Evolutionary conservation across 2,329 filamentous ascomycete species (phyloP), one percentile per base, ranked within the genome.

Genomic region (Phoma sp.): DNA sequence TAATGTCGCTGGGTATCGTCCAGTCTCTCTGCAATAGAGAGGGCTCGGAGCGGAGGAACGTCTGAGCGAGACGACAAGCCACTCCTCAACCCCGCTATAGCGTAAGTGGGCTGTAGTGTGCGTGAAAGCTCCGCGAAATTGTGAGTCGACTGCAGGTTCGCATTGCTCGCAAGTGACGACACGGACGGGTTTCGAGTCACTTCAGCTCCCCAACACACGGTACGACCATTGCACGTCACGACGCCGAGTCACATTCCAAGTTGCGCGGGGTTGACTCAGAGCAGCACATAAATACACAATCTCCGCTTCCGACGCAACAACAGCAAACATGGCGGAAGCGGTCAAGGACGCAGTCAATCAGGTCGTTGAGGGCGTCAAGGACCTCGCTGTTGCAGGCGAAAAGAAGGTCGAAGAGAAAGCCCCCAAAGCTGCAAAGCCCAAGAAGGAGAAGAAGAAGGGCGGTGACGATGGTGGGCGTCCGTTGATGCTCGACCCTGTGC

Each of bases 331-430:
- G 81, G 68, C 68, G 53, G 81, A 82, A 62, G 73, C 77, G 61
- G 77, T 80, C 47, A 80, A 82, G 58, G 70, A 81, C 58, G 76
- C 78, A 51, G 77, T 83, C 50, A 77, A 80, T 49, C 71, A 80
- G 63, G 78, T 82, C 60, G 78, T 80, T 58, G 85, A 87, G 65
- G 81, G 80, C 55, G 81, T 86, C 65, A 88, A 88, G 77, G 84
- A 86, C 60, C 78, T 86, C 54, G 77, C 81, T 40, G 80, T 88
- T 58, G 64, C 64, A 31, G 71, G 69, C 17, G 70, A 73, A 38
- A 60, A 67, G 55, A 77, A 67, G 44, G 55, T 60, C 13, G 70
- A 70, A 65, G 60, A 62, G 45, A 65, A 64, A 49, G 62, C 63
- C 8, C 55, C 64, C 9, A 68, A 57, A 47, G 55, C 55, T 41